These are phyloP conservation scores for Carex scoparia DNA, from an alignment of 176 grass and related monocot genomes.

Conservation along the genomic window DNA sequence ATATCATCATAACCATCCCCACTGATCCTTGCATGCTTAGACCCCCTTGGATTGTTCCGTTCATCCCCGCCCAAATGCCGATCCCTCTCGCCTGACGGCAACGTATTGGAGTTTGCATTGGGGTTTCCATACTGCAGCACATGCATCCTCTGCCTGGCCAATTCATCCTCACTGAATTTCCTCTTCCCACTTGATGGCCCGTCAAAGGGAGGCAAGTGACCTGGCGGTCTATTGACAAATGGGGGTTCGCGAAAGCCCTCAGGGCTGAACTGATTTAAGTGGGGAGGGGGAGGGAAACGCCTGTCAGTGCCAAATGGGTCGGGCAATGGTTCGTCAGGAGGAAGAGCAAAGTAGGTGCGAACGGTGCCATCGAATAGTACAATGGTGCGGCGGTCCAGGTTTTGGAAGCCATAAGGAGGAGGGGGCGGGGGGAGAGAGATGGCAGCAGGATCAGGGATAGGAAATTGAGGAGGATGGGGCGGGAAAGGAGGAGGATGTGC, in stretches of 20 bases:
- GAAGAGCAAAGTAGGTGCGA: conserved; percentile 62
- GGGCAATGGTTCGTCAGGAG: conserved; percentile 46
- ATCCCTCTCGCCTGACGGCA: background rate
- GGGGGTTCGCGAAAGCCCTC: background rate
- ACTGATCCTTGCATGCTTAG: conserved; percentile 57
- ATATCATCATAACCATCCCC: conserved; percentile 24
- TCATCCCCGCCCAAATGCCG: conserved; percentile 11
- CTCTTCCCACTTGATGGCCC: conserved; percentile 31
- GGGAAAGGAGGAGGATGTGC: background rate
- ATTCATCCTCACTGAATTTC: conserved; percentile 40
- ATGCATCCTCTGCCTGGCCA: conserved; percentile 36
- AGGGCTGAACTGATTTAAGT: conserved; percentile 25
- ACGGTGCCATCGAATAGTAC: conserved; percentile 46
- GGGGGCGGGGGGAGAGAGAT: conserved; percentile 30
- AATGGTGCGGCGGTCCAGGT: conserved; percentile 57
- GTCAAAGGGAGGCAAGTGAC: conserved; percentile 27
- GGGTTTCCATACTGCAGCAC: conserved; percentile 35
- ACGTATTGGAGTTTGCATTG: background rate
- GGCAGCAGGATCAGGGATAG: conserved; percentile 28
- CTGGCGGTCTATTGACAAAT: conserved; percentile 25
- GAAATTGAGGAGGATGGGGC: conserved; percentile 8
- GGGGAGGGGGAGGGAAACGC: conserved; percentile 15
- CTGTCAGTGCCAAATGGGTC: background rate
- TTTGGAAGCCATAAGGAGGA: conserved; percentile 55
- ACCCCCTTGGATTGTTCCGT: conserved; percentile 39